Conservation (phyloP, 225 moss, liverwort and hornwort species). For the Sphagnum contortum region DNA sequence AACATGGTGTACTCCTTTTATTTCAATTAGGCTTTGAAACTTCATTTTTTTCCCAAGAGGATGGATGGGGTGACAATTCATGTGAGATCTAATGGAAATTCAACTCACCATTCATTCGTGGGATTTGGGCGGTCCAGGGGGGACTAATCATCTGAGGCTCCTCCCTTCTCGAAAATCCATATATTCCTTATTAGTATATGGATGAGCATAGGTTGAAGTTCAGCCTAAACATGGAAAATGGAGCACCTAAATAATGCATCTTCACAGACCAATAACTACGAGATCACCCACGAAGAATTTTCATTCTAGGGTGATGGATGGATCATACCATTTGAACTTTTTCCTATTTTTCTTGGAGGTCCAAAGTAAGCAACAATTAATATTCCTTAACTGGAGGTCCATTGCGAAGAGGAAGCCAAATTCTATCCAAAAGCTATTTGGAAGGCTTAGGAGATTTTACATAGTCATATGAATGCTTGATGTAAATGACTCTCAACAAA, state of each 20-base stretch:
- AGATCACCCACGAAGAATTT: background rate
- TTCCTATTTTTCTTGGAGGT: constrained; percentile 7
- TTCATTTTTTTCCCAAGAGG: background rate
- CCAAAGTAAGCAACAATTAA: constrained; percentile 7
- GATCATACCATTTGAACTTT: constrained; percentile 5
- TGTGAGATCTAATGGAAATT: too few species aligned
- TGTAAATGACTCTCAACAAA: too few species aligned
- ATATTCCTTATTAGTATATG: too few species aligned
- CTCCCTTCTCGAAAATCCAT: too few species aligned
- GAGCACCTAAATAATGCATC: constrained; percentile 3
- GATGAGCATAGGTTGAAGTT: constrained; percentile 4
- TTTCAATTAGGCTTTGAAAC: background rate
- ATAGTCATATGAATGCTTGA: too few species aligned
- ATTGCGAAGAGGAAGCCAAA: too few species aligned
- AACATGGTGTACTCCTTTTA: background rate
- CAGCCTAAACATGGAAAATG: constrained; percentile 9
- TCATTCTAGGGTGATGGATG: constrained; percentile 3
- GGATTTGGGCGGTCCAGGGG: too few species aligned
- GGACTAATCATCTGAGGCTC: too few species aligned
- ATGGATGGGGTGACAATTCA: too few species aligned
- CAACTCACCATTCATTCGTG: too few species aligned
- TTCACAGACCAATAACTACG: background rate
- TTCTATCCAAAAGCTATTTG: too few species aligned
- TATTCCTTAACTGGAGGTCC: background rate
- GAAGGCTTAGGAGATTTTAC: too few species aligned